phyloP scores from a whole-genome alignment of 352 stramenopile species.

The Elongisporangium prolatum region DNA sequence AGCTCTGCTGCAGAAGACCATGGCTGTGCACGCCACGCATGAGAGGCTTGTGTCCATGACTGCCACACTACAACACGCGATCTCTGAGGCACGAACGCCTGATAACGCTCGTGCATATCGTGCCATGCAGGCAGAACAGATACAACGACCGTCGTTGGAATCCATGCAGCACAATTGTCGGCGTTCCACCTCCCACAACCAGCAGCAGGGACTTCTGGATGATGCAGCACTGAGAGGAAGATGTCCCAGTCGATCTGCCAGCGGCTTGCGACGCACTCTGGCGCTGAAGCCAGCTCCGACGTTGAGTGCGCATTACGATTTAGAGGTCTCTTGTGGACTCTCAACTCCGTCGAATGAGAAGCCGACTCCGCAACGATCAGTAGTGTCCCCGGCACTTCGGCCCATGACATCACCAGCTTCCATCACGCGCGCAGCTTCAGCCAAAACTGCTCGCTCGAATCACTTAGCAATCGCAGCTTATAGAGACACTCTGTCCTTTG shows the following conservation, averaged over 20 bases:
- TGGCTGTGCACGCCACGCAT: conserved; percentile 33
- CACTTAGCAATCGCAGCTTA: conserved; percentile 28
- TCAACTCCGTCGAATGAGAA: background rate
- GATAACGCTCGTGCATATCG: conserved; percentile 34
- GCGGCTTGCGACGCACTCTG: conserved; percentile 12
- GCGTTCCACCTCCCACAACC: background rate
- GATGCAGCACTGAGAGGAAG: conserved; percentile 5
- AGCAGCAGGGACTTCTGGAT: conserved; percentile 6
- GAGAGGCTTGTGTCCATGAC: conserved; percentile 38
- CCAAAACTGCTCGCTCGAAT: background rate
- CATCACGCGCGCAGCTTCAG: background rate
- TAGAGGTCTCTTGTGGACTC: conserved; percentile 3
- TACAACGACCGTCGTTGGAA: background rate
- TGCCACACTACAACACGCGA: conserved; percentile 31
- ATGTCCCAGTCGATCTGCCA: conserved; percentile 13
- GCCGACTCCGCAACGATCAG: conserved; percentile 3
- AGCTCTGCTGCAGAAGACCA: conserved; percentile 43
- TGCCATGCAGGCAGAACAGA: conserved; percentile 23
- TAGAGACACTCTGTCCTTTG: conserved; percentile 24
- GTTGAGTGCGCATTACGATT: conserved; percentile 25
- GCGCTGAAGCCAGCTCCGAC: conserved; percentile 13
- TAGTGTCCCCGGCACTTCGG: conserved; percentile 3
- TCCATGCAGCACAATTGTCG: background rate
- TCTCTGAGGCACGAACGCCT: conserved; percentile 34
- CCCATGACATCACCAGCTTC: background rate